phyloP scores from a whole-genome alignment of 108 stramenopile species.

The Nitzschia inconspicua region DNA sequence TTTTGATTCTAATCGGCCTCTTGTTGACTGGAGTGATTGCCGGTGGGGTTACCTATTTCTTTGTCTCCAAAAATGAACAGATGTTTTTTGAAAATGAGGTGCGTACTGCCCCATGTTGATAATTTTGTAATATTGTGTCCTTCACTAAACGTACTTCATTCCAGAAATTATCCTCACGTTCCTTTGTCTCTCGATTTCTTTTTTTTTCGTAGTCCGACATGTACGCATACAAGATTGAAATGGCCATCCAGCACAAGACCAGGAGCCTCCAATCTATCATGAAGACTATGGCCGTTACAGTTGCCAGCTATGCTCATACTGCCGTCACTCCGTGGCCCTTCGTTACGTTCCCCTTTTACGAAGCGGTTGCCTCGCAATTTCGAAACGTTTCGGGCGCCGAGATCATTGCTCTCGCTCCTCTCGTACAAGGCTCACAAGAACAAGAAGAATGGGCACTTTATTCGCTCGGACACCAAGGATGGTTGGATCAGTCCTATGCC shows the following conservation, averaged over 20 bases:
- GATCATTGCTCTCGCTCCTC: conserved; percentile 12
- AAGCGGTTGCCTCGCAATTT: neutral
- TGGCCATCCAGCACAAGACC: neutral
- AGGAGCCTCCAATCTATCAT: conserved; percentile 3
- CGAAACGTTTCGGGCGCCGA: neutral
- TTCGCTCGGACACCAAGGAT: conserved; percentile 14
- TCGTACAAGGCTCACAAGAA: conserved; percentile 8
- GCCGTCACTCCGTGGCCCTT: conserved; percentile 1
- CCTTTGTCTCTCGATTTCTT: neutral
- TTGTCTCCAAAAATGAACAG: neutral
- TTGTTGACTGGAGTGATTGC: neutral
- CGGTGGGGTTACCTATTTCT: neutral
- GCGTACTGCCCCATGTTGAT: neutral
- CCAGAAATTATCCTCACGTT: neutral
- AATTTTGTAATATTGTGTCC: neutral
- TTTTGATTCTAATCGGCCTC: neutral
- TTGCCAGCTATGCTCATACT: neutral
- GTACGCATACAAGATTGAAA: conserved; percentile 5
- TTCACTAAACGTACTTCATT: neutral
- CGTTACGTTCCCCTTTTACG: conserved; percentile 10
- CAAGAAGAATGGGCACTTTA: conserved; percentile 15
- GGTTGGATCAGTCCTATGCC: conserved; percentile 18
- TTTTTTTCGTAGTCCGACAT: neutral
- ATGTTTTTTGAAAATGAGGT: conserved; percentile 2
- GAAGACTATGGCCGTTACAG: neutral